Conservation (phyloP, 75 land plant genomes). For the Pinus taeda region DNA sequence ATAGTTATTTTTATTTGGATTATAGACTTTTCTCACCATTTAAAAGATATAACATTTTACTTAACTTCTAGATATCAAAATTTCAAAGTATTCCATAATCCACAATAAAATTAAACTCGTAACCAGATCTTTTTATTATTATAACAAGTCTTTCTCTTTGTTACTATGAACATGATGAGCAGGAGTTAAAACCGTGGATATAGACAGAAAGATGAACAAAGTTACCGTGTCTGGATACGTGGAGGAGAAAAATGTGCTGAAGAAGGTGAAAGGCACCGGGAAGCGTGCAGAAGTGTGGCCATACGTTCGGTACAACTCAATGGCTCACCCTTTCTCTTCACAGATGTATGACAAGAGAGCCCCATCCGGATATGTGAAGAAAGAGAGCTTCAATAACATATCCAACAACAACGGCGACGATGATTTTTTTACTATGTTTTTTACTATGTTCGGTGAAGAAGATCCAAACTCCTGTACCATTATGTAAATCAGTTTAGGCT, state of each 20-base stretch:
- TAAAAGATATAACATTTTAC: too few relatives aligned
- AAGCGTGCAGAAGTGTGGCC: slow-evolving; percentile 71
- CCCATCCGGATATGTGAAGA: slow-evolving; percentile 60
- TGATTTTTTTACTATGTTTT: neutral
- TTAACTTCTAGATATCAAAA: neutral
- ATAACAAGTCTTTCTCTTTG: neutral
- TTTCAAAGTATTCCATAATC: neutral
- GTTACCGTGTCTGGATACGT: slow-evolving; percentile 67
- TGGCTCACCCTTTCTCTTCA: slow-evolving; percentile 44
- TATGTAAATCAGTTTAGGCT: neutral
- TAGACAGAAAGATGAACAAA: slow-evolving; percentile 51
- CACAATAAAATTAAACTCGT: neutral
- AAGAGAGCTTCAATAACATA: slow-evolving; percentile 9
- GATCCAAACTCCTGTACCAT: slow-evolving; percentile 5
- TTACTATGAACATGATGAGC: neutral
- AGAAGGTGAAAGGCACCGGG: slow-evolving; percentile 47
- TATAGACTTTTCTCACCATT: too few relatives aligned
- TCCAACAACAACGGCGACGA: neutral
- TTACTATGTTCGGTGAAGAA: slow-evolving; percentile 3
- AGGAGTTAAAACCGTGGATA: slow-evolving; percentile 44
- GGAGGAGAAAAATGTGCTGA: slow-evolving; percentile 49
- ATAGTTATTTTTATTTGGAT: too few relatives aligned
- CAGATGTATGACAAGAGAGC: slow-evolving; percentile 64
- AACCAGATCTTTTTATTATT: neutral
- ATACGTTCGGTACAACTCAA: slow-evolving; percentile 57